These are phyloP conservation scores for Lipomyces yamadae DNA, from an alignment of 805 yeast species.

Conservation along the genomic window DNA sequence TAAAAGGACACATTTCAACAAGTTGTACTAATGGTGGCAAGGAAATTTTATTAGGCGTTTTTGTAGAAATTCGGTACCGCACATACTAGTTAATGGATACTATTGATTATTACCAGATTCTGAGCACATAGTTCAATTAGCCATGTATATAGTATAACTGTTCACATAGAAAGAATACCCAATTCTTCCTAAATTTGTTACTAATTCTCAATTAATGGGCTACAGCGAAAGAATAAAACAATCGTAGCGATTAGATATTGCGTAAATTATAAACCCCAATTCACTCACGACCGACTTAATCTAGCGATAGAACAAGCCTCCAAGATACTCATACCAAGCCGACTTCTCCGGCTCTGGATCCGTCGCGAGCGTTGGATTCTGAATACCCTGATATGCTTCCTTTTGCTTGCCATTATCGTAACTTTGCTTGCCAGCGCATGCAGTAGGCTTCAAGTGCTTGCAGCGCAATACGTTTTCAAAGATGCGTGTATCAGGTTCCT, in stretches of 20 bases:
- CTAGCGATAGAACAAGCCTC: background rate
- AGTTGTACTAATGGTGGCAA: background rate
- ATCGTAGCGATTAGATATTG: background rate
- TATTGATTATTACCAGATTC: background rate
- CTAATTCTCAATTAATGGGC: background rate
- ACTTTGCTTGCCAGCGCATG: background rate
- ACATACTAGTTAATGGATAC: background rate
- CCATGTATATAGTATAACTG: background rate
- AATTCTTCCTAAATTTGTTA: background rate
- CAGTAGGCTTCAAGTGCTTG: conserved; percentile 3
- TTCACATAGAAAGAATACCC: background rate
- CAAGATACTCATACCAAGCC: background rate
- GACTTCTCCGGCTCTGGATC: conserved; percentile 1
- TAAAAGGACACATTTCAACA: background rate
- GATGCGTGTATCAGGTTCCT: background rate
- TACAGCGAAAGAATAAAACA: background rate
- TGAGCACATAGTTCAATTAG: background rate
- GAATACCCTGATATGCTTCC: too few species aligned
- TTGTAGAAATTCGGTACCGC: too few species aligned
- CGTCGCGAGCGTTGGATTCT: too few species aligned
- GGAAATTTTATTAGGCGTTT: too few species aligned
- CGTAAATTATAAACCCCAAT: background rate
- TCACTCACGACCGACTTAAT: background rate
- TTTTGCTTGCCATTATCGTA: background rate
- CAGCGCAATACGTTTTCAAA: background rate